Base-by-base conservation (phyloP, 1,139 yeast genomes). In the Magnusiomyces paraingens region DNA sequence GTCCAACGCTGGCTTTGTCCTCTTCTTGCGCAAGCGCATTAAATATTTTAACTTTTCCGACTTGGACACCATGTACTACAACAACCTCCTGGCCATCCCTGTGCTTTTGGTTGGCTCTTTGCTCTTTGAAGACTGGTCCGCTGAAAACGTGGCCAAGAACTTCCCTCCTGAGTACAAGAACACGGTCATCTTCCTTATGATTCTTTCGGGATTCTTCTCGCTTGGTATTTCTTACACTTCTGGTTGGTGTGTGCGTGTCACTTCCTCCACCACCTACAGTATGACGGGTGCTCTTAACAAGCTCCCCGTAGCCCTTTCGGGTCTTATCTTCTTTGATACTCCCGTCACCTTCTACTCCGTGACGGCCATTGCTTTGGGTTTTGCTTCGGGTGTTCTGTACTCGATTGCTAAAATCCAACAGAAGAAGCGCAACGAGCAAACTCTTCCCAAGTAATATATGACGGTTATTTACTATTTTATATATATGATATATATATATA, bases 281-380 rank as follows among this genome's bases (percentile, higher is more conserved):
- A 93, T 93, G 99, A 98, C 93, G 60, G 99, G 99, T 69, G 99
- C 99, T 54, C 82, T 93, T 73, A 93, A 93, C 81, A 94, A 94
- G 77, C 82, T 93, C 67, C 99, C 99, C 66, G 89, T 94, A 67
- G 99, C 99, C 22, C 78, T 94, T 58, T 84, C 96, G 39, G 99
- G 99, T 47, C 81, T 94, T 68, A 70, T 93, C 61, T 93, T 93
- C 80, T 93, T 91, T 68, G 95, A 89, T 64, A 95, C 96, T 58
- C 94, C 96, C 56, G 89, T 86, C 68, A 93, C 95, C 76, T 88
- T 93, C 75, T 83, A 86, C 78, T 87, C 96, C 45, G 87, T 90
- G 59, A 74, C 90, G 40, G 93, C 98, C 53, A 94, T 93, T 68
- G 81, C 88, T 67, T 78, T 91, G 60, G 99, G 99, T 54, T 93